phyloP scores from a whole-genome alignment of 768 basidiomycete species.

The Serendipita sp. region DNA sequence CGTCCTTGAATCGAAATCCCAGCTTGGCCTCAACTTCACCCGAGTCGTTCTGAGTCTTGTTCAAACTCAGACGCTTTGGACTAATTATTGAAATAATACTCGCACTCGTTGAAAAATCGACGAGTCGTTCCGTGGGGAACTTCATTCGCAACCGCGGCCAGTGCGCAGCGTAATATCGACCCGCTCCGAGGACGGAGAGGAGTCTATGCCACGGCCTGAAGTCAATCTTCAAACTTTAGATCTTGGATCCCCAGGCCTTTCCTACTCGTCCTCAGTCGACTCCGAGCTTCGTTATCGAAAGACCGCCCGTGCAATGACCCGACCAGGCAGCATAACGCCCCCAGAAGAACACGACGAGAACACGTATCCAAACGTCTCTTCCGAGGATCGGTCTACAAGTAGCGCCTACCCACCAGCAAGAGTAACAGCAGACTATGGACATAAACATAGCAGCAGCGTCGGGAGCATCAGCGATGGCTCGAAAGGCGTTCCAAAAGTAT shows the following conservation, averaged over 20 bases:
- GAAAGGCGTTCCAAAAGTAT: conserved; percentile 34
- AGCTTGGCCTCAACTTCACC: too few species aligned
- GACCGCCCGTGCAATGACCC: not conserved
- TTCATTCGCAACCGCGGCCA: too few species aligned
- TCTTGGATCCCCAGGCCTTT: not conserved
- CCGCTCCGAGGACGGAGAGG: not conserved
- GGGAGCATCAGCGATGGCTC: not conserved
- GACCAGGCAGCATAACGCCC: not conserved
- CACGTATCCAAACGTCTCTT: not conserved
- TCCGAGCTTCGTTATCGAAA: not conserved
- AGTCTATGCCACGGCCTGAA: not conserved
- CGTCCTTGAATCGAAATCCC: too few species aligned
- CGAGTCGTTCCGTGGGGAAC: too few species aligned
- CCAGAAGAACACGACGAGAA: not conserved
- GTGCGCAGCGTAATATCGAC: too few species aligned
- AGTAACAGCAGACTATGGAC: not conserved
- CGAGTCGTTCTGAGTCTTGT: too few species aligned
- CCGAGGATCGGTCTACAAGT: not conserved
- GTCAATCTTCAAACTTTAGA: not conserved
- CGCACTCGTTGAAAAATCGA: too few species aligned
- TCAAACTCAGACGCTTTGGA: too few species aligned
- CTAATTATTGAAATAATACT: too few species aligned
- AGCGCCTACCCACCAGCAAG: not conserved
- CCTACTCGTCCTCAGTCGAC: not conserved
- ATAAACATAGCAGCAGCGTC: not conserved